Conservation (phyloP, 2,329 filamentous ascomycete genomes). For the Colletotrichum karsti region DNA sequence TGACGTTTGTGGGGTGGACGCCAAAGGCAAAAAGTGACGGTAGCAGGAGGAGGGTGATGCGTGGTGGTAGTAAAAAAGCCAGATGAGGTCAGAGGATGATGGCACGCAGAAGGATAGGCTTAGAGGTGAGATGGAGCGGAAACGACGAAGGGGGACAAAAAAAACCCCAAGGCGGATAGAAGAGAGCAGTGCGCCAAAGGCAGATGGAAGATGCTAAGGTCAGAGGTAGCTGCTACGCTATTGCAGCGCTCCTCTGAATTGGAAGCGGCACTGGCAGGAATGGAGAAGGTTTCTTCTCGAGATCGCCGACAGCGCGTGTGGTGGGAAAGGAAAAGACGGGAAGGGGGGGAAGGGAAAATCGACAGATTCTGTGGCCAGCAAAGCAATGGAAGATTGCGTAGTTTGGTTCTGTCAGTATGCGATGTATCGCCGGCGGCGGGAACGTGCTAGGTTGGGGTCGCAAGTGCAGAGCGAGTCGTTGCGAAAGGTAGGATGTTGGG, state of each 20-base stretch:
- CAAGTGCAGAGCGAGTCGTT: constrained; percentile 26
- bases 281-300: constrained; percentile 21
- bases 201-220: constrained; percentile 1
- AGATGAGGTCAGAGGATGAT: constrained; percentile 51
- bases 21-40: constrained; percentile 33
- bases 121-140: not conserved
- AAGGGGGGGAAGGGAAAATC: not conserved
- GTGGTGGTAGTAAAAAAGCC: constrained; percentile 32
- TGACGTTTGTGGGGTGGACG: constrained; percentile 37
- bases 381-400: constrained; percentile 7
- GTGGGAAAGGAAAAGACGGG: no score
- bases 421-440: constrained; percentile 17
- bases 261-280: constrained; percentile 20
- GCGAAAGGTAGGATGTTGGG: constrained; percentile 25
- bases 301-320: constrained; percentile 19
- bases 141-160: constrained; percentile 1
- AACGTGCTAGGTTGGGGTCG: constrained; percentile 21
- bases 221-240: constrained; percentile 30
- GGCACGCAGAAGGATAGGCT: constrained; percentile 19
- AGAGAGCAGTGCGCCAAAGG: not conserved
- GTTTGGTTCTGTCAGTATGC: constrained; percentile 11
- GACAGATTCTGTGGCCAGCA: not conserved
- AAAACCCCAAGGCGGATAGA: not conserved
- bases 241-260: constrained; percentile 29
- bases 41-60: constrained; percentile 29